Evolutionary conservation across 2,329 filamentous ascomycete genomes (phyloP).

Genomic region (Fusarium subglutinans): DNA sequence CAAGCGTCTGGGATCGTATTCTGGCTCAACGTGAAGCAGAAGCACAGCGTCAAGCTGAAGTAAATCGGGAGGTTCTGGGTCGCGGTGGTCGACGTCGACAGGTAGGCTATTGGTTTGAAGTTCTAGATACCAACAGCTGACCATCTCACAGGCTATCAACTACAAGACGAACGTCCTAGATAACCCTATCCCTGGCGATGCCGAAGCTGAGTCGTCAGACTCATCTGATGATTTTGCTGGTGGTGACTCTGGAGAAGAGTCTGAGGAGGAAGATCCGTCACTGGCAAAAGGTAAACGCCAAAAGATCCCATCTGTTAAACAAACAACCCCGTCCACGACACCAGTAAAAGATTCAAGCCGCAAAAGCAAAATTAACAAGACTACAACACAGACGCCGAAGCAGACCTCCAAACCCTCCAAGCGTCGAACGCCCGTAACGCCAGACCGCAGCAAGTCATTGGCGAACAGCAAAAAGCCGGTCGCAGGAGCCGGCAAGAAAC

Average conservation of each 20-base stretch:
- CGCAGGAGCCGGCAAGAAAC: conserved; percentile 47
- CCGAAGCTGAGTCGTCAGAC: conserved; percentile 43
- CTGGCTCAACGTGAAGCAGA: conserved; percentile 82
- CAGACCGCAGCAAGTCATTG: conserved; percentile 23
- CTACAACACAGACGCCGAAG: conserved; percentile 45
- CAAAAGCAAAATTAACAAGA: conserved; percentile 47
- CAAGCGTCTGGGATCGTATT: conserved; percentile 89
- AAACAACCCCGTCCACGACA: conserved; percentile 38
- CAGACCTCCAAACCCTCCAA: conserved; percentile 32
- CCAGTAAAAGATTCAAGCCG: conserved; percentile 39
- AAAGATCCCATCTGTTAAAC: conserved; percentile 39
- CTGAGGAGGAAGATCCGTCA: conserved; percentile 33
- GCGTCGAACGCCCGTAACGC: conserved; percentile 27
- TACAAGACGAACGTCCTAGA: conserved; percentile 45
- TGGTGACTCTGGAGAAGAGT: conserved; percentile 46
- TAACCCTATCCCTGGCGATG: conserved; percentile 39
- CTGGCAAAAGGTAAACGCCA: conserved; percentile 50
- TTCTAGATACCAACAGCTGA: conserved; percentile 22
- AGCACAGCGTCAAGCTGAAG: conserved; percentile 76
- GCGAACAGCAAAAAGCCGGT: conserved; percentile 15
- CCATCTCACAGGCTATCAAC: conserved; percentile 45
- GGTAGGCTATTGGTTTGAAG: conserved; percentile 37
- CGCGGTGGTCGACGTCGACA: conserved; percentile 79
- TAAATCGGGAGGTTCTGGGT: conserved; percentile 78
- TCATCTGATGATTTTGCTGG: conserved; percentile 49